Conservation (phyloP, 1,139 yeast genomes). For the Pichia sp. region DNA sequence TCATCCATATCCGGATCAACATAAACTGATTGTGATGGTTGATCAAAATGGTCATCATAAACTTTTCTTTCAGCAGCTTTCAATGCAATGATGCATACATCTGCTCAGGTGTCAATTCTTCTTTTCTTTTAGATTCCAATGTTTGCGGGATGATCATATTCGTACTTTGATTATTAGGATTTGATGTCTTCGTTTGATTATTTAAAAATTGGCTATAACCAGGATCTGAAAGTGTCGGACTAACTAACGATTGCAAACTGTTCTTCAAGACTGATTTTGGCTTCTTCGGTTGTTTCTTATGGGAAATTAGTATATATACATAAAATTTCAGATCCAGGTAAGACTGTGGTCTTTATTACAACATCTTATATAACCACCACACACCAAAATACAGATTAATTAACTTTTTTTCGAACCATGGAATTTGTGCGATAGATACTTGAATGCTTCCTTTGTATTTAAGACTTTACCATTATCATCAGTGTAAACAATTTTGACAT, state of each 20-base stretch:
- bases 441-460: conserved; percentile 73
- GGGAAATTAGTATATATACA: not conserved
- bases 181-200: not conserved
- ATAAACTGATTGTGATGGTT: not conserved
- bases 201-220: not conserved
- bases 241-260: conserved; percentile 4
- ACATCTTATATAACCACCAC: not conserved
- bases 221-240: conserved; percentile 2
- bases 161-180: not conserved
- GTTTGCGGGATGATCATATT: not conserved
- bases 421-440: conserved; percentile 75
- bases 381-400: not conserved
- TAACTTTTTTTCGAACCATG: conserved; percentile 47
- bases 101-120: conserved; percentile 25
- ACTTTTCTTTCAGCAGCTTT: conserved; percentile 28
- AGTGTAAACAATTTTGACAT: conserved; percentile 55
- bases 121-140: not conserved
- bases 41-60: conserved; percentile 23
- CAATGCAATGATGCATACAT: conserved; percentile 27
- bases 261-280: conserved; percentile 6
- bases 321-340: not conserved
- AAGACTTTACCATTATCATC: conserved; percentile 69
- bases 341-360: too few species aligned
- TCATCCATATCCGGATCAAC: conserved; percentile 15
- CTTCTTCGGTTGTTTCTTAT: not conserved